A percentile compares a stretch with the other conserved stretches of the same genome.
phyloP scores from a whole-genome alignment of 1,284 basidiomycete species.

The Moniliella sp. region DNA sequence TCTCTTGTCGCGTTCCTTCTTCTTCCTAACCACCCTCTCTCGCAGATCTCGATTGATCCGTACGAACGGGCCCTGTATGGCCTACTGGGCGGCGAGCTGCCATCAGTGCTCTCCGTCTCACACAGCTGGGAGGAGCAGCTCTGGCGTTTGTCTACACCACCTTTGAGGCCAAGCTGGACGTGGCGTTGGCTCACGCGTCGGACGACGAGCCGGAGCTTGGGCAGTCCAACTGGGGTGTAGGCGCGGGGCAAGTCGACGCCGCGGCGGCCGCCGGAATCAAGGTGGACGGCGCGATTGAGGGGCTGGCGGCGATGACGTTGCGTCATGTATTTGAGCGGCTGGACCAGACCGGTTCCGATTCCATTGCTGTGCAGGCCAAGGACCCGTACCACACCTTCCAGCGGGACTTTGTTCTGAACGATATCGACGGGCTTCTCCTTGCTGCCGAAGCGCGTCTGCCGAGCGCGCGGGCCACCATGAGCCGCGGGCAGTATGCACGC shows the following conservation, averaged over 20 bases:
- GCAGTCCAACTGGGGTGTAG: background rate
- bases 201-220: background rate
- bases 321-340: slow-evolving; percentile 21
- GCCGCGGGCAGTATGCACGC: slow-evolving; percentile 23
- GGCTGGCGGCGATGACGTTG: slow-evolving; percentile 4
- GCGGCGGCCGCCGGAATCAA: background rate
- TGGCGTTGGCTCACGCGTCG: background rate
- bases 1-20: slow-evolving; percentile 1
- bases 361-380: slow-evolving; percentile 38
- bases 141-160: slow-evolving; percentile 69
- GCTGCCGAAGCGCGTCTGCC: slow-evolving; percentile 17
- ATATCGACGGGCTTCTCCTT: slow-evolving; percentile 38
- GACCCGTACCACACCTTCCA: slow-evolving; percentile 72
- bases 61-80: slow-evolving; percentile 69
- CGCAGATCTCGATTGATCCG: too few species aligned
- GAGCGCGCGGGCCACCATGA: slow-evolving; percentile 11
- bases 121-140: slow-evolving; percentile 71
- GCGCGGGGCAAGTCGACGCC: background rate
- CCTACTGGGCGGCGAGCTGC: slow-evolving; percentile 61
- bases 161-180: slow-evolving; percentile 55
- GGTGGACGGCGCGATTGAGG: background rate
- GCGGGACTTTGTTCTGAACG: slow-evolving; percentile 59
- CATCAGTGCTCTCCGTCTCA: slow-evolving; percentile 46
- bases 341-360: slow-evolving; percentile 14
- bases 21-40: too few species aligned